These are phyloP conservation scores for Schwanniomyces sp. DNA, from an alignment of 805 yeast genomes.

Conservation along the genomic window DNA sequence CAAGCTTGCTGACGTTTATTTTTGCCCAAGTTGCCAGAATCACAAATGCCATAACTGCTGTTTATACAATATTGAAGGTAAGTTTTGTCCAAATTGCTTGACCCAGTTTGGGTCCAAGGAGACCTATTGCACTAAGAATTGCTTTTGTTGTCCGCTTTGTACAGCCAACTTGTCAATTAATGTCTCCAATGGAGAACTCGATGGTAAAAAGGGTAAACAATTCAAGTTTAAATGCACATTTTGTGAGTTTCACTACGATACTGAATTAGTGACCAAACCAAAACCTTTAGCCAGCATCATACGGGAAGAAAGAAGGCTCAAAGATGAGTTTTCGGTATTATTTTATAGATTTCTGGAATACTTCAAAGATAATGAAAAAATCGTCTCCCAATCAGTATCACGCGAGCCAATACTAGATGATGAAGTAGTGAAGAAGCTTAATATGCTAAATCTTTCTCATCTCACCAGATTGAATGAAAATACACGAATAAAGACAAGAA, in stretches of 20 bases:
- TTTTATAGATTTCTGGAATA: background rate
- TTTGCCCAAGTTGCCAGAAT: conserved; percentile 38
- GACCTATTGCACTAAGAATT: conserved; percentile 33
- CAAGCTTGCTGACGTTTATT: conserved; percentile 24
- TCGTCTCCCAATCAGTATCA: background rate
- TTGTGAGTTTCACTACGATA: conserved; percentile 34
- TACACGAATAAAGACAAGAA: background rate
- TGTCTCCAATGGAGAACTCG: conserved; percentile 10
- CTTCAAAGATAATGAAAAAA: background rate
- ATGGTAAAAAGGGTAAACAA: conserved; percentile 25
- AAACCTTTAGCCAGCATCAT: conserved; percentile 31
- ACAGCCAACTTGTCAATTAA: conserved; percentile 22
- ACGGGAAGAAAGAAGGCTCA: conserved; percentile 5
- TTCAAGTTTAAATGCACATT: conserved; percentile 39
- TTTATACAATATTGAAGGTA: conserved; percentile 20
- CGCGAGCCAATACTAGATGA: conserved; percentile 2
- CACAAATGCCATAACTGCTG: conserved; percentile 29
- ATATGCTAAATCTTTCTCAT: conserved; percentile 3
- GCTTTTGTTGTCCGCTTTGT: conserved; percentile 41
- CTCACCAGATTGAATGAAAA: conserved; percentile 3
- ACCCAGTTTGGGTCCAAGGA: conserved; percentile 28
- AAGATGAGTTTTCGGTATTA: background rate
- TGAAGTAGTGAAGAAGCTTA: conserved; percentile 4
- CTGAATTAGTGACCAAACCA: conserved; percentile 41
- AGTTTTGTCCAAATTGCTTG: conserved; percentile 40